Percentiles rank a stretch among this genome's conserved stretches.
Evolutionary conservation across 2,329 filamentous ascomycete genomes (phyloP).

Genomic region (Didymella segeticola): DNA sequence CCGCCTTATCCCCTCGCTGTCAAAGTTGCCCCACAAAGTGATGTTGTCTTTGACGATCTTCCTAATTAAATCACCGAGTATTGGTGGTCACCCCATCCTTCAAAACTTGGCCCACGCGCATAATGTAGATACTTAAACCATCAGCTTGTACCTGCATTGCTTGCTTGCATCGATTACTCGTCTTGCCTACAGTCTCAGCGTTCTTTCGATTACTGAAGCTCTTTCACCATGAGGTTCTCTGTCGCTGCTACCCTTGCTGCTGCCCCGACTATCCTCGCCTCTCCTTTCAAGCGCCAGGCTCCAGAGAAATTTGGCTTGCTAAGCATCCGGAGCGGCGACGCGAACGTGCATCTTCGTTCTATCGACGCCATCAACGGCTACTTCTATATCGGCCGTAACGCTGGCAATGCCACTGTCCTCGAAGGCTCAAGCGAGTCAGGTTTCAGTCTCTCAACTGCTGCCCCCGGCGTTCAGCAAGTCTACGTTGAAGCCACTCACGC

Average conservation of each 20-base stretch:
- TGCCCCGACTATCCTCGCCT: neutral
- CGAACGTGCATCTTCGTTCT: neutral
- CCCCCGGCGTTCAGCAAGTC: neutral
- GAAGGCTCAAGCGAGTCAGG: neutral
- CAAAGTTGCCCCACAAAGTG: no score
- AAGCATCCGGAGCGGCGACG: neutral
- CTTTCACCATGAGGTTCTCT: neutral
- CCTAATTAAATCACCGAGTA: no score
- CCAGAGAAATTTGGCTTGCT: neutral
- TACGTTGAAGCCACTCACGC: neutral
- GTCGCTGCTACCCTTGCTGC: neutral
- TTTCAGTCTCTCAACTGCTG: neutral
- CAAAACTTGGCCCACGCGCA: no score
- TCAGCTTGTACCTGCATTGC: no score
- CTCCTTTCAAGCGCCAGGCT: neutral
- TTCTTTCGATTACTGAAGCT: neutral
- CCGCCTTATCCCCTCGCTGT: no score
- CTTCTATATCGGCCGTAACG: neutral
- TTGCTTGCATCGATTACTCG: no score
- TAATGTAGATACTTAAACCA: no score
- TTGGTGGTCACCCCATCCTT: no score
- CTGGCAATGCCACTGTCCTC: neutral
- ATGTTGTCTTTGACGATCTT: no score
- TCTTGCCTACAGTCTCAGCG: no score
- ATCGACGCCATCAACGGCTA: neutral